A percentile compares a stretch with the other conserved stretches of the same genome.
These are phyloP conservation scores for Vigna radiata DNA, from an alignment of 306 rosid species.

Conservation along the genomic window DNA sequence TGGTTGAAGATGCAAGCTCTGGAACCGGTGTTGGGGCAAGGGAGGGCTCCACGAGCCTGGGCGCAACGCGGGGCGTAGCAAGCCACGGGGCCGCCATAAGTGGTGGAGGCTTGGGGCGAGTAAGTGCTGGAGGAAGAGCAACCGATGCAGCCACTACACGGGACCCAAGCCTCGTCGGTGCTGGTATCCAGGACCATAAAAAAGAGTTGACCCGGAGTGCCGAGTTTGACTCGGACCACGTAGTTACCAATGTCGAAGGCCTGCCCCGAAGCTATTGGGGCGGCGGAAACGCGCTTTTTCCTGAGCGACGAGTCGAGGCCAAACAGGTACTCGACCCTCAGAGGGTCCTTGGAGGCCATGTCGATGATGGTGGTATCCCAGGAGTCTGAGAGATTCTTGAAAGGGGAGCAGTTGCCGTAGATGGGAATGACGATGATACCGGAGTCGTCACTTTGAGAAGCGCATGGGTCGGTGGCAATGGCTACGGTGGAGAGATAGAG, in stretches of 20 bases:
- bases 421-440: slow-evolving; percentile 67
- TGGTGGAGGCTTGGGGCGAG: slow-evolving; percentile 52
- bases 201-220: slow-evolving; percentile 68
- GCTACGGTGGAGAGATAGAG: slow-evolving; percentile 19
- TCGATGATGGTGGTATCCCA: slow-evolving; percentile 53
- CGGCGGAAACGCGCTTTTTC: not conserved
- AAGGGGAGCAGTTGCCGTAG: slow-evolving; percentile 75
- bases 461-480: slow-evolving; percentile 49
- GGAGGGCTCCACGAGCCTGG: slow-evolving; percentile 57
- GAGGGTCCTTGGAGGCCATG: slow-evolving; percentile 77
- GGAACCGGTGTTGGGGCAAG: slow-evolving; percentile 51
- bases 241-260: slow-evolving; percentile 43
- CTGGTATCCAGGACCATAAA: slow-evolving; percentile 66
- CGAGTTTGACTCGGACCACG: slow-evolving; percentile 63
- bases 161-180: slow-evolving; percentile 65
- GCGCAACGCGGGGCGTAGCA: slow-evolving; percentile 60
- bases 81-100: slow-evolving; percentile 44
- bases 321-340: slow-evolving; percentile 59
- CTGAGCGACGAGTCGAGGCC: not conserved
- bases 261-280: slow-evolving; percentile 31
- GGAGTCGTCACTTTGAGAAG: slow-evolving; percentile 44
- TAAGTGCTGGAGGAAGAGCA: slow-evolving; percentile 54
- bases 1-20: slow-evolving; percentile 64
- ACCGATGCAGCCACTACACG: slow-evolving; percentile 54
- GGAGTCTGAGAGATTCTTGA: slow-evolving; percentile 46